phyloP scores from a whole-genome alignment of 2,329 filamentous ascomycete genomes.

The Coniochaeta pulveracea region DNA sequence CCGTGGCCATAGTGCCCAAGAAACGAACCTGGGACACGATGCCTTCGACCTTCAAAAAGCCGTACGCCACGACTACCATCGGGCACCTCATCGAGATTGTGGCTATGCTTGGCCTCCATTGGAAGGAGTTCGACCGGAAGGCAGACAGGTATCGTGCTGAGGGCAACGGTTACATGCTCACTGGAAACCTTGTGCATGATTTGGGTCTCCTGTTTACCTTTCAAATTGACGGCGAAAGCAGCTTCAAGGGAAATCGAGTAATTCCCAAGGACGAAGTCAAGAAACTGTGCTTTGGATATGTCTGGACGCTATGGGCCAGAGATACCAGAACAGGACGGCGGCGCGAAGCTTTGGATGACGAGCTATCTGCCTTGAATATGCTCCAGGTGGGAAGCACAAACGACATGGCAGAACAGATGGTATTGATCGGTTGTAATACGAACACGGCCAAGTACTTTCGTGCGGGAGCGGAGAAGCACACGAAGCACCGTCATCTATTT shows the following conservation, averaged over 20 bases:
- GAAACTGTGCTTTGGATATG: slow-evolving; percentile 42
- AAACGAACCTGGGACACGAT: slow-evolving; percentile 40
- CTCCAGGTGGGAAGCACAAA: slow-evolving; percentile 35
- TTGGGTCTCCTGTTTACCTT: slow-evolving; percentile 45
- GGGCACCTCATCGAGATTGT: slow-evolving; percentile 43
- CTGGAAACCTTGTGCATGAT: slow-evolving; percentile 32
- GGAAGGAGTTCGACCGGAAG: slow-evolving; percentile 44
- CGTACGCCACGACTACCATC: slow-evolving; percentile 43
- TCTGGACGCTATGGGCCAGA: slow-evolving; percentile 39
- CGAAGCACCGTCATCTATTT: slow-evolving; percentile 34
- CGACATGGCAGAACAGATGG: slow-evolving; percentile 40
- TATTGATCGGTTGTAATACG: slow-evolving; percentile 40
- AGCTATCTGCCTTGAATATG: slow-evolving; percentile 27
- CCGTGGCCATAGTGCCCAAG: slow-evolving; percentile 31
- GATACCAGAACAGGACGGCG: slow-evolving; percentile 26
- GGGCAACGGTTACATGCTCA: slow-evolving; percentile 41
- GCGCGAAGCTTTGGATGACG: slow-evolving; percentile 25
- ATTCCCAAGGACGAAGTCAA: slow-evolving; percentile 43
- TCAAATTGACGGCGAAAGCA: slow-evolving; percentile 34
- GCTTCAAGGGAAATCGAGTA: slow-evolving; percentile 36
- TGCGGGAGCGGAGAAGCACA: slow-evolving; percentile 15
- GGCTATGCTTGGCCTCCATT: slow-evolving; percentile 43
- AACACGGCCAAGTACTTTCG: slow-evolving; percentile 35
- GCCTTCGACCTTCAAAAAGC: slow-evolving; percentile 32
- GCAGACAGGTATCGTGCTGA: slow-evolving; percentile 40